Base-by-base conservation (phyloP, 2,329 filamentous ascomycete species). In the Diplodia sapinea region DNA sequence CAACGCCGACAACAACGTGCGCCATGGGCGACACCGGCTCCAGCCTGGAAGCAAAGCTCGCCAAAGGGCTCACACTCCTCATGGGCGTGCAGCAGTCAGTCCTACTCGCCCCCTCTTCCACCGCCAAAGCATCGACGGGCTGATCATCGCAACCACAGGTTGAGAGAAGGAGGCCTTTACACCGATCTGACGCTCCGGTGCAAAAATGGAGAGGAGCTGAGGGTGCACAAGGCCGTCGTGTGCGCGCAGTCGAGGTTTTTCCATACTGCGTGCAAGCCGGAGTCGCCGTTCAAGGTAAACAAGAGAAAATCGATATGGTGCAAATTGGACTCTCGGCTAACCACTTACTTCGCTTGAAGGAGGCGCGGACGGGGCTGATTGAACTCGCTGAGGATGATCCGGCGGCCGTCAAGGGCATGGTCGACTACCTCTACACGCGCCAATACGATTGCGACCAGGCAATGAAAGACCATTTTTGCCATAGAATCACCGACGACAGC, bases 341-440 rank as follows among this genome's bases (percentile, higher is more conserved):
- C 12, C 2, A 12, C 2, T 15, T 26, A 9, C 12, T 31, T 1
- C 6, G 31, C 15, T 8, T 11, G 12, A 43, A 57, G 23, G 38
- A 57, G 20, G 29, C 63, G 3, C 36, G 49, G 40, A 56, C 50
- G 8, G 63, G 63, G 1, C 17, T 65, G 38, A 56, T 65, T 17
- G 63, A 56, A 7, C 63, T 65, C 17, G 13, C 20, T 9, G 50
- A 56, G 11, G 51, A 65, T 23, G 36, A 55, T n/a, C 64, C 52
- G 8, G 12, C 1, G 5, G 4, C 7, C 4, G 17, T 23, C 7
- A 1, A 31, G 8, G 38, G 38, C 20, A 56, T 66, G 64, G 13
- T 57, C 4, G 9, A 26, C 12, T 65, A 43, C 52, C 17, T 65
- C 26, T 69, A 69, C 23, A 11, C 17, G 8, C 9, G 8, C n/a